Evolutionary conservation across 2,329 filamentous ascomycete species (phyloP).

Genomic region (Knufia petricola): DNA sequence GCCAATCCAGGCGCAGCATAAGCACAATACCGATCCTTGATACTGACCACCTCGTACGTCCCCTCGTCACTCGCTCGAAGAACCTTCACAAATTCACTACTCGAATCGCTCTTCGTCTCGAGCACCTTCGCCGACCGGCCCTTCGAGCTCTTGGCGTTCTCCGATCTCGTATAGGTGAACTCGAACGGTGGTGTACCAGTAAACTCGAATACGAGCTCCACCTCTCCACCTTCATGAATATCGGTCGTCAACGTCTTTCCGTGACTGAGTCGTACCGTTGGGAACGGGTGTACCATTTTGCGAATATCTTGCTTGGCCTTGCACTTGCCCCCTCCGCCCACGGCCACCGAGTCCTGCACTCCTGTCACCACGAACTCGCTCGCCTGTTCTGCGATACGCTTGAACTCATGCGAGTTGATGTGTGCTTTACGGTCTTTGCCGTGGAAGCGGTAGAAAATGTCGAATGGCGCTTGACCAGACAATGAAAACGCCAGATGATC

Average conservation of each 20-base stretch:
- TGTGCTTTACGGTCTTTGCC: conserved; percentile 68
- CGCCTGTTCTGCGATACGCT: conserved; percentile 82
- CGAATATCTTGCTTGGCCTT: conserved; percentile 66
- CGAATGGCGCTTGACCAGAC: conserved; percentile 83
- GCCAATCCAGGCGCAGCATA: conserved; percentile 63
- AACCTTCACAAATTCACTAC: conserved; percentile 69
- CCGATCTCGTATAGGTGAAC: conserved; percentile 80
- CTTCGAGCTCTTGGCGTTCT: conserved; percentile 63
- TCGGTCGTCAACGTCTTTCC: conserved; percentile 73
- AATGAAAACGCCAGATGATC: conserved; percentile 89
- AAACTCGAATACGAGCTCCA: conserved; percentile 90
- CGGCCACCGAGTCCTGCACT: conserved; percentile 65
- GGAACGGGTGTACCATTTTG: conserved; percentile 83
- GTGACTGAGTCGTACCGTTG: conserved; percentile 79
- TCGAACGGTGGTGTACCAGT: conserved; percentile 93
- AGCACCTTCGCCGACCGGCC: conserved; percentile 58
- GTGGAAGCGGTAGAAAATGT: conserved; percentile 84
- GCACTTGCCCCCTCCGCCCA: conserved; percentile 57
- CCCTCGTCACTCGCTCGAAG: conserved; percentile 86
- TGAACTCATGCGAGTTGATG: conserved; percentile 59
- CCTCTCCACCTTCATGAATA: conserved; percentile 92
- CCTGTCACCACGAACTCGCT: conserved; percentile 82
- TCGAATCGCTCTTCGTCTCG: conserved; percentile 82
- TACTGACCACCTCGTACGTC: conserved; percentile 92
- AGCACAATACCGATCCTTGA: conserved; percentile 86